Base-by-base conservation (phyloP, 2,329 filamentous ascomycete genomes). In the Oidium heveae region DNA sequence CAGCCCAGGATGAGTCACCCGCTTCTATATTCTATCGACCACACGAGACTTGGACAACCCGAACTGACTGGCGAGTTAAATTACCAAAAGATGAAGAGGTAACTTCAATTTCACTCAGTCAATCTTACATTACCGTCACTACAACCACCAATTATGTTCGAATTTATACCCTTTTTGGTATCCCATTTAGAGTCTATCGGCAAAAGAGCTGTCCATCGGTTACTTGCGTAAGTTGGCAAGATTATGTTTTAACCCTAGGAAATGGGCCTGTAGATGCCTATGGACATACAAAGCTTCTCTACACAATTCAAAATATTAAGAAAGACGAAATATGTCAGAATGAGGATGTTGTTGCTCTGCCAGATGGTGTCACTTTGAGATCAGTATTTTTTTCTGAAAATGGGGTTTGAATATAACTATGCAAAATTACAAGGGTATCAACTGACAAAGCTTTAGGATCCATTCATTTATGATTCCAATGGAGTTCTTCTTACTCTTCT, bases 241-340 rank as follows among this genome's bases (percentile, higher is more conserved):
- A 98, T 70, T 96, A 96, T 66, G 82, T 98, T n/a, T 75, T 96
- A 65, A 95, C 88, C 0, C 78, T 98, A 60, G 89, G 89, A 54
- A 98, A 98, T 62, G 93, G 93, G 0, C 79, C 91, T 0, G 76
- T 94, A 36, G 80, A 80, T 13, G 76, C 80, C 10, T 82, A 91
- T 63, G 89, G 91, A 18, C 76, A 74, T 55, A 80, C 86, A 0
- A 80, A 81, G 46, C 74, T 98, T 28, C 71, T 85, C 9, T 98
- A 96, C 69, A 88, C 85, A 0, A 89, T 98, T 62, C 86, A 96
- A 65, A 94, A 98, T 64, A 77, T 96, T 61, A 93, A 93, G 68
- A 76, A 85, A 51, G 88, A 95, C 63, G 86, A 95, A 65, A 80
- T 88, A n/a, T 89, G 84, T 66, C 91, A 98, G 65, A 93, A 83